Base-by-base conservation (phyloP, 371 early-diverging fungal genomes). In the Rhizopus sp. region DNA sequence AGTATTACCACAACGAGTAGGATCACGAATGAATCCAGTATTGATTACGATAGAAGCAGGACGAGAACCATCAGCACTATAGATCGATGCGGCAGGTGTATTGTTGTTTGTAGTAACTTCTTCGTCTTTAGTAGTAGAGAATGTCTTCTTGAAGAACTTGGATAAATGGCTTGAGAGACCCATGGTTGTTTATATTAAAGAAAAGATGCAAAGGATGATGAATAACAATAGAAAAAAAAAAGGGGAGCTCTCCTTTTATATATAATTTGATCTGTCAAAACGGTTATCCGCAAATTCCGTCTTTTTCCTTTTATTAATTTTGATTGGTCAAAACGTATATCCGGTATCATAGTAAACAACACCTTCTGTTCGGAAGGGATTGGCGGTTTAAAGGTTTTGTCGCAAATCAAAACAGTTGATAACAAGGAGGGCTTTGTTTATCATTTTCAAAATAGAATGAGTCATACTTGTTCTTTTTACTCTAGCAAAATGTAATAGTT, bases 1-100 rank as follows among this genome's bases (percentile, higher is more conserved):
- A 47, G 59, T 65, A 48, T 59, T 60, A 31, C 61, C 65, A 32
- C 64, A 69, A 38, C 75, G 66, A 69, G 67, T 78, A 15, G 78
- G 78, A 56, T 78, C 78, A 47, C 66, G 62, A 29, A 60, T 50
- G 49, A 62, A 75, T 58, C 64, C 62, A 37, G 47, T 39, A 23
- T 40, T 57, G 32, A 23, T 52, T 15, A 44, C 37, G 33, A 50
- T 16, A 7, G 50, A 51, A 10, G 39, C 39, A 5, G 57, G 40
- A 46, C 54, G 48, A 33, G 60, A 60, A 15, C 41, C 30, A 34
- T 46, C 47, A 9, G n/a, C n/a, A 23, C 60, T 63, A 37, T 53
- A 57, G 17, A 53, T 13, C 17, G 63, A 63, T 7, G 9, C 37
- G 10, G 41, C 41, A 35, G 55, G 55, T 17, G 49, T 46, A 48